Conservation (phyloP, 805 yeast species). For the Candida argentea region DNA sequence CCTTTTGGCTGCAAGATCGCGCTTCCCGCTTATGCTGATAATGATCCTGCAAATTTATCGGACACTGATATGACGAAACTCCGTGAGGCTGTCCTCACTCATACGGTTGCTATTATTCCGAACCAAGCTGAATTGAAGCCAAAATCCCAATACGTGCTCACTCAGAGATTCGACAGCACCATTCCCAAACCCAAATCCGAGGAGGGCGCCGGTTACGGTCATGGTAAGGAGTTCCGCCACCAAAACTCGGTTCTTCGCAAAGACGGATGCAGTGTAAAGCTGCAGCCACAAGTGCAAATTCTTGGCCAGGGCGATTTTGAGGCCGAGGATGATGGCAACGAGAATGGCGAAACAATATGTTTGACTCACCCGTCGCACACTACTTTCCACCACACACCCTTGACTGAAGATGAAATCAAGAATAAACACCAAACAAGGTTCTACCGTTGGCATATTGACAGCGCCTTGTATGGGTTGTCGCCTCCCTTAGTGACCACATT, state of each 20-base stretch:
- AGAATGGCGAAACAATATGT: constrained; percentile 47
- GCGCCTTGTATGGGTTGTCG: constrained; percentile 75
- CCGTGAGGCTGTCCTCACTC: constrained; percentile 52
- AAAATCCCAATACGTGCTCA: constrained; percentile 63
- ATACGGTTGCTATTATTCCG: constrained; percentile 70
- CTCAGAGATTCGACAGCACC: constrained; percentile 71
- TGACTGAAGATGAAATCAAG: constrained; percentile 55
- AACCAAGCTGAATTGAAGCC: constrained; percentile 61
- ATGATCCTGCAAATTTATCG: constrained; percentile 60
- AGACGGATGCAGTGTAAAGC: constrained; percentile 73
- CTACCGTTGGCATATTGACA: constrained; percentile 92
- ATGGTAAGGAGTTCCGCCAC: constrained; percentile 58
- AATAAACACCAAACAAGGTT: constrained; percentile 58
- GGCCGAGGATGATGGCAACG: constrained; percentile 44
- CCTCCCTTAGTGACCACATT: constrained; percentile 85
- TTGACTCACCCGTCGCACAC: constrained; percentile 81
- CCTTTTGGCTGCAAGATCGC: constrained; percentile 63
- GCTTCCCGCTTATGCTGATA: constrained; percentile 53
- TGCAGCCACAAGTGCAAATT: constrained; percentile 84
- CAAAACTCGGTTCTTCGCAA: constrained; percentile 55
- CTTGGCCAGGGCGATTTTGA: constrained; percentile 73
- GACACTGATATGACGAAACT: constrained; percentile 56
- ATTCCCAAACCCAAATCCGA: constrained; percentile 30
- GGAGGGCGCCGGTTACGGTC: constrained; percentile 57
- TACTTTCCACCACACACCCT: constrained; percentile 61